Conservation (phyloP, 345 rosid species). For the Kernera saxatilis region DNA sequence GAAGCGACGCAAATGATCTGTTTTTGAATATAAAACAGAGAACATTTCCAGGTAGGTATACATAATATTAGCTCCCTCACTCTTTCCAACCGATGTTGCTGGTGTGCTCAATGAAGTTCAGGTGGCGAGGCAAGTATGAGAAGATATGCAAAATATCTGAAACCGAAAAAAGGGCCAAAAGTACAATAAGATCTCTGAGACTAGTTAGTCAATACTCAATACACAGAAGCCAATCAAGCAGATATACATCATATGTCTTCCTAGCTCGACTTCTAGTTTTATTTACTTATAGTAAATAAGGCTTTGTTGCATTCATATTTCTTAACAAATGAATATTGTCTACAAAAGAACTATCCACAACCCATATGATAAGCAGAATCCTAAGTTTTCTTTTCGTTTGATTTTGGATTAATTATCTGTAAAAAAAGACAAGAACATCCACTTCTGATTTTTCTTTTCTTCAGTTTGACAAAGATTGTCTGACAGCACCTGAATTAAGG, state of each 20-base stretch:
- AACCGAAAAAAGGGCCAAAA: conserved; percentile 23
- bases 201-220: no score
- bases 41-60: conserved; percentile 13
- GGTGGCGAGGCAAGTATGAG: conserved; percentile 85
- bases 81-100: conserved; percentile 92
- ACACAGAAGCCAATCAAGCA: no score
- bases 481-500: no score
- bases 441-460: no score
- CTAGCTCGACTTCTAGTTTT: no score
- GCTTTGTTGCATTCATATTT: no score
- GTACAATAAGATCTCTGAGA: conserved; percentile 4
- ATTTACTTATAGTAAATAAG: no score
- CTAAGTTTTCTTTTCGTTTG: not conserved
- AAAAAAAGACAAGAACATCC: no score
- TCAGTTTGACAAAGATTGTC: no score
- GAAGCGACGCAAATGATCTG: not conserved
- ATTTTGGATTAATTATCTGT: no score
- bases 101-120: conserved; percentile 94
- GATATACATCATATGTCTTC: no score
- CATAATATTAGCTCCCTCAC: conserved; percentile 48
- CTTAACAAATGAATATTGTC: no score
- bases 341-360: not conserved
- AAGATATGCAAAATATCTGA: conserved; percentile 89
- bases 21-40: not conserved
- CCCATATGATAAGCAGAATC: not conserved